Percentiles rank a stretch among this genome's conserved stretches.
Evolutionary conservation across 345 rosid genomes (phyloP).

Genomic region (Eucalyptus decipiens): DNA sequence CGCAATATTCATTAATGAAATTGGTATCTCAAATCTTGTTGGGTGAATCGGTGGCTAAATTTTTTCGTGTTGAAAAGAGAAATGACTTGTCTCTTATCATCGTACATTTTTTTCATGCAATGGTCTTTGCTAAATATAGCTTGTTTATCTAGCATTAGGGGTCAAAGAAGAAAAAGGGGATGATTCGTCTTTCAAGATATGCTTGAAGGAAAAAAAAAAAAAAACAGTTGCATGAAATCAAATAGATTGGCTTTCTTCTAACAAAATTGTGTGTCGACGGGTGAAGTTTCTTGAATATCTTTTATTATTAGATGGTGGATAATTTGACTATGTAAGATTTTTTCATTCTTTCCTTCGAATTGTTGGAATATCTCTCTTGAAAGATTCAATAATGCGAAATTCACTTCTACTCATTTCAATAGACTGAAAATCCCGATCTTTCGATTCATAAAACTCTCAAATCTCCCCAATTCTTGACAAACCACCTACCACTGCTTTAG

Average conservation of each 20-base stretch:
- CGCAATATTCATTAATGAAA: not conserved
- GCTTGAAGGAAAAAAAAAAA: not conserved
- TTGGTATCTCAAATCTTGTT: not conserved
- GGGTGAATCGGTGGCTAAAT: not conserved
- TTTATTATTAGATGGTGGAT: not conserved
- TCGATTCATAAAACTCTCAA: not conserved
- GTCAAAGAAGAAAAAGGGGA: not conserved
- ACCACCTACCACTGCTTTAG: not conserved
- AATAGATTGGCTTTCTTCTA: not conserved
- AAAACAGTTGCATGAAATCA: not conserved
- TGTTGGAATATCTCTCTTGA: not conserved
- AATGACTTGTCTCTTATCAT: not conserved
- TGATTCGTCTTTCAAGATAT: not conserved
- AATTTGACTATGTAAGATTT: not conserved
- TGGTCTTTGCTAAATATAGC: not conserved
- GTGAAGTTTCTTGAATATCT: not conserved
- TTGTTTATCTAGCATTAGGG: not conserved
- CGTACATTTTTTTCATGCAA: not conserved
- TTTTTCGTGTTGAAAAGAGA: not conserved
- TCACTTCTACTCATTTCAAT: not conserved
- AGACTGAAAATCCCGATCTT: not conserved
- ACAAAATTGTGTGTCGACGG: not conserved
- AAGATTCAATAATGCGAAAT: not conserved
- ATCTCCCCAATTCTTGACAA: not conserved
- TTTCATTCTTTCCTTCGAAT: not conserved